A percentile compares a stretch with the other conserved stretches of the same genome.
phyloP scores from a whole-genome alignment of 306 rosid species.

The Cucumis hystrix region DNA sequence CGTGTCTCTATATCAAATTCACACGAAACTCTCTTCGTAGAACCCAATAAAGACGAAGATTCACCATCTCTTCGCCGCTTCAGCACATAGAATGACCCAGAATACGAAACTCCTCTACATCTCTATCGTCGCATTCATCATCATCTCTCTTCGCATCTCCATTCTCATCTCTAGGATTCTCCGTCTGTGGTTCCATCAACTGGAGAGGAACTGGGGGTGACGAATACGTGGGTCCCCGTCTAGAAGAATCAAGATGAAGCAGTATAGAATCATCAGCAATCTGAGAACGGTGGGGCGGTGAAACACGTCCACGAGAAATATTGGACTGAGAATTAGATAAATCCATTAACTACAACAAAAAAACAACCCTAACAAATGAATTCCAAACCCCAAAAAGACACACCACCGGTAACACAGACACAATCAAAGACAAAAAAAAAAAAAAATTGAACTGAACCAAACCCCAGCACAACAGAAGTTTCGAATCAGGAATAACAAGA shows the following conservation, averaged over 20 bases:
- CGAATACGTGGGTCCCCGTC: conserved; percentile 34
- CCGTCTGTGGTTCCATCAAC: conserved; percentile 50
- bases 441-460: too few species aligned
- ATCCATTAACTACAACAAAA: conserved; percentile 27
- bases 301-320: conserved; percentile 45
- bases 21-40: conserved; percentile 26
- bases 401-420: neutral
- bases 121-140: conserved; percentile 34
- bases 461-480: neutral
- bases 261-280: conserved; percentile 51
- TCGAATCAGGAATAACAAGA: neutral
- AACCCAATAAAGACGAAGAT: conserved; percentile 26
- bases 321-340: conserved; percentile 45
- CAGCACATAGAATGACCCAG: conserved; percentile 83
- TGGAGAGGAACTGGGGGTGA: conserved; percentile 53
- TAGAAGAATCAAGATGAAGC: conserved; percentile 53
- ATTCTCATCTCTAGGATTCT: conserved; percentile 12
- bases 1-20: conserved; percentile 50
- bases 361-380: neutral
- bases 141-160: conserved; percentile 14
- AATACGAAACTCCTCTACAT: conserved; percentile 70
- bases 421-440: neutral
- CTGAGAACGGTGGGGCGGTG: conserved; percentile 40
- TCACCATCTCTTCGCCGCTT: conserved; percentile 64
- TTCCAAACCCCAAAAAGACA: neutral